Evolutionary conservation across 2,329 filamentous ascomycete genomes (phyloP).

Genomic region (Tolypocladium album): DNA sequence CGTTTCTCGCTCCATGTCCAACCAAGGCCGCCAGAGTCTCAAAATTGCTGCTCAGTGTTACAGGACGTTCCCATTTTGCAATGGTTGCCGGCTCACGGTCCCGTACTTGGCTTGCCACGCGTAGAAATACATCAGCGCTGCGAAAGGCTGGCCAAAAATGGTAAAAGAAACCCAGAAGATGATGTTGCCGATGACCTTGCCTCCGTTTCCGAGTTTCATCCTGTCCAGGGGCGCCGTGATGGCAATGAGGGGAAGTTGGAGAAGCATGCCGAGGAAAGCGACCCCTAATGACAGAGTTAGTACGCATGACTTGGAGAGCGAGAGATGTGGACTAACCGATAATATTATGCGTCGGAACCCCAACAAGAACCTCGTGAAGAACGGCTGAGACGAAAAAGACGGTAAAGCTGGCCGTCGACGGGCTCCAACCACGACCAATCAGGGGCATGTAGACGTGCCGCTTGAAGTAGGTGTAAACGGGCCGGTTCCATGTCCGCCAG

Average conservation of each 20-base stretch:
- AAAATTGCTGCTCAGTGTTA: neutral
- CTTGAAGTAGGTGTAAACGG: constrained; percentile 94
- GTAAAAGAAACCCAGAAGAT: constrained; percentile 98
- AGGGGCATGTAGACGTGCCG: constrained; percentile 87
- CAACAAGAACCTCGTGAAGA: constrained; percentile 85
- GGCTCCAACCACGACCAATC: constrained; percentile 71
- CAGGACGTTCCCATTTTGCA: neutral
- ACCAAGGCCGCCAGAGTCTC: neutral
- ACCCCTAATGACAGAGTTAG: constrained; percentile 48
- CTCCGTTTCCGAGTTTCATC: constrained; percentile 52
- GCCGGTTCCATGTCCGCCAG: constrained; percentile 97
- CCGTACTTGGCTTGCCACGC: constrained; percentile 98
- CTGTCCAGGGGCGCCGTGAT: constrained; percentile 72
- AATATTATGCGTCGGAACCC: constrained; percentile 87
- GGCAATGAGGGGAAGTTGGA: constrained; percentile 80
- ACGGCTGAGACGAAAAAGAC: constrained; percentile 86
- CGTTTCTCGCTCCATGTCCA: neutral
- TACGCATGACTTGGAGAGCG: neutral
- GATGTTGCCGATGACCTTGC: constrained; percentile 76
- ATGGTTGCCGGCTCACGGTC: constrained; percentile 49
- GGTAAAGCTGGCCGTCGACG: constrained; percentile 57
- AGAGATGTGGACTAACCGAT: constrained; percentile 47
- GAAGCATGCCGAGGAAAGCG: constrained; percentile 87
- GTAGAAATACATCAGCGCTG: constrained; percentile 90
- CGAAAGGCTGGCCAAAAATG: constrained; percentile 87